Evolutionary conservation across 2,329 filamentous ascomycete genomes (phyloP), one percentile per base, ranked within the genome.

Genomic region (Alternaria sp.): DNA sequence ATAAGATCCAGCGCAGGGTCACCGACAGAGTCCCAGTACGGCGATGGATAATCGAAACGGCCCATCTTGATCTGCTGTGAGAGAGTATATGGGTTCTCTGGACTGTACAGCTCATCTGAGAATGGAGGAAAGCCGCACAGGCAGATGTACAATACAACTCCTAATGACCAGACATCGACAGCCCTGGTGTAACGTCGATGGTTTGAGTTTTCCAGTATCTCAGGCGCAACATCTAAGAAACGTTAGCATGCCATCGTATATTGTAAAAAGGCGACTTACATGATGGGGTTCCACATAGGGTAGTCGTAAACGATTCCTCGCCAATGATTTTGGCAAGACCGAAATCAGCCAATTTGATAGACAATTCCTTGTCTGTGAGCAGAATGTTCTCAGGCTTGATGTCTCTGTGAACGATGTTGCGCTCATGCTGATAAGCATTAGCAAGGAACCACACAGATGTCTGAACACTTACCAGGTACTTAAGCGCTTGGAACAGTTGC

Each of bases 361-460:
- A 89, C 28, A 97, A 81, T 34, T 95, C 86, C 72, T 92, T 93
- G 79, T 97, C 93, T 5, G 91, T 88, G 36, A 99, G 82, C 8
- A 99, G 82, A 34, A 99, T 98, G 72, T 98, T 98, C 76, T 98
- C 94, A 0, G 94, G 94, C 79, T 97, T 98, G 80, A 99, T 97
- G 71, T 99, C 95, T 59, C 95, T 91, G 78, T 99, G 95, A 5
- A 98, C 94, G 77, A 99, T 96, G 71, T 95, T 96, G 64, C 95
- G 91, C 62, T 98, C 95, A 76, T 99, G 95, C 94, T 97, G 62
- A 34, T 59, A 36, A 18, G 8, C 34, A 43, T 82, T 51, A 82
- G 76, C 47, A 46, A 20, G 11, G 38, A 18, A 32, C 8, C 26
- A 18, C 39, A 7, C 12, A 28, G 16, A 2, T 9, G 9, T 5